Percentiles rank a stretch among this genome's conserved stretches.
Evolutionary conservation across 441 rosid genomes (phyloP).

Genomic region (Omphalea diandra): DNA sequence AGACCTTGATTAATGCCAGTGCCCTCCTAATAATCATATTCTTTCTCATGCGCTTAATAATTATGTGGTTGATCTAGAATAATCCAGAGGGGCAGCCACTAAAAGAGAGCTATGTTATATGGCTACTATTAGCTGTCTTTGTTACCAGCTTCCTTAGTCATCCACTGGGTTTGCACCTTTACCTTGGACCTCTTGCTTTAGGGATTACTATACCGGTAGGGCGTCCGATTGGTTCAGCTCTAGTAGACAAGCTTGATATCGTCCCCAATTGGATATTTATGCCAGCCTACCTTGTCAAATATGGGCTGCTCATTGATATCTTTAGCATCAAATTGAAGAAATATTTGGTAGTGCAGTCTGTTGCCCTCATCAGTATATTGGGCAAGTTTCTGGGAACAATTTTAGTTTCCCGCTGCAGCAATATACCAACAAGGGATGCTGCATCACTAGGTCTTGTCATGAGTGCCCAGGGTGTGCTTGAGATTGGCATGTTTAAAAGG

Average conservation of each 20-base stretch:
- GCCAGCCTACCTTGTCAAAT: slow-evolving; percentile 33
- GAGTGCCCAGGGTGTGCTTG: slow-evolving; percentile 35
- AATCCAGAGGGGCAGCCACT: slow-evolving; percentile 34
- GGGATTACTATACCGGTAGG: slow-evolving; percentile 33
- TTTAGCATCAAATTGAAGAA: slow-evolving; percentile 26
- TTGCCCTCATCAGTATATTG: slow-evolving; percentile 16
- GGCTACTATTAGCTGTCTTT: slow-evolving; percentile 24
- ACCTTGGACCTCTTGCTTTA: slow-evolving; percentile 24
- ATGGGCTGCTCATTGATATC: slow-evolving; percentile 27
- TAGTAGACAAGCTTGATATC: slow-evolving; percentile 38
- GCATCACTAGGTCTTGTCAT: slow-evolving; percentile 34
- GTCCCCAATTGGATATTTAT: slow-evolving; percentile 27
- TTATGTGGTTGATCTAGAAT: slow-evolving; percentile 24
- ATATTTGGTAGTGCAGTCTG: slow-evolving; percentile 22
- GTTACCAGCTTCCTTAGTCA: slow-evolving; percentile 21
- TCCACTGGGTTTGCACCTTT: slow-evolving; percentile 22
- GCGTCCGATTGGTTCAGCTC: slow-evolving; percentile 31
- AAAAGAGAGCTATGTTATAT: slow-evolving; percentile 27
- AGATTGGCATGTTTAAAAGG: slow-evolving; percentile 25
- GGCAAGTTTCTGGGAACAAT: slow-evolving; percentile 31
- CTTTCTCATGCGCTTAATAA: slow-evolving; percentile 23
- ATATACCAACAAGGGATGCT: slow-evolving; percentile 32
- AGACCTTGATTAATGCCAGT: not conserved
- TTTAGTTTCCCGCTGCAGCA: slow-evolving; percentile 22
- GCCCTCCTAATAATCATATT: slow-evolving; percentile 15